phyloP scores from a whole-genome alignment of 306 rosid species.

The cucumber (Cucumis sativus) region DNA sequence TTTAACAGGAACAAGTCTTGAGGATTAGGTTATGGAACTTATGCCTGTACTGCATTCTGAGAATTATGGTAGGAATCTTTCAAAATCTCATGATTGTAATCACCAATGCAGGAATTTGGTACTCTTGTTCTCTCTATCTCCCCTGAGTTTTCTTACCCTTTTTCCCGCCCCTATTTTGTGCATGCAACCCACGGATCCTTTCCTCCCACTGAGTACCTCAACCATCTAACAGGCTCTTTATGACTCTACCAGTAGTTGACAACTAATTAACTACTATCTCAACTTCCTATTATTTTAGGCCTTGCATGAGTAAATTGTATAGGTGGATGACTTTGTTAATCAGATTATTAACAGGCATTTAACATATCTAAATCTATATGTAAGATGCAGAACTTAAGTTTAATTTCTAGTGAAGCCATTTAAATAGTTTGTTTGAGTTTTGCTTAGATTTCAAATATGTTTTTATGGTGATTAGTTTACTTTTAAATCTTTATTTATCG shows the following conservation, averaged over 20 bases:
- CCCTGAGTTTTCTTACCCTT: neutral
- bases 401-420: neutral
- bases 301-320: neutral
- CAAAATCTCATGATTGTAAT: neutral
- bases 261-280: neutral
- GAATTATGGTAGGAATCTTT: neutral
- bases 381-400: neutral
- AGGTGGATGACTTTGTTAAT: neutral
- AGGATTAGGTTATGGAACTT: neutral
- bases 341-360: neutral
- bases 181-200: neutral
- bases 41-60: neutral
- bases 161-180: neutral
- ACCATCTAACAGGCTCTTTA: neutral
- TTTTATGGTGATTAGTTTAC: neutral
- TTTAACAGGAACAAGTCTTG: neutral
- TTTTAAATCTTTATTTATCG: neutral
- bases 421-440: neutral
- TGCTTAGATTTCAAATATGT: neutral
- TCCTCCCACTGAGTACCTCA: neutral
- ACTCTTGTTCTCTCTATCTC: neutral
- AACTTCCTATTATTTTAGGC: neutral
- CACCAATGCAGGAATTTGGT: neutral
- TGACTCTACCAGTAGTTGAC: neutral
- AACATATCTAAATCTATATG: neutral